Percentiles rank a stretch among this genome's conserved stretches.
These are phyloP conservation scores for Schizophyllum amplum DNA, from an alignment of 1,284 basidiomycete species.

Conservation along the genomic window DNA sequence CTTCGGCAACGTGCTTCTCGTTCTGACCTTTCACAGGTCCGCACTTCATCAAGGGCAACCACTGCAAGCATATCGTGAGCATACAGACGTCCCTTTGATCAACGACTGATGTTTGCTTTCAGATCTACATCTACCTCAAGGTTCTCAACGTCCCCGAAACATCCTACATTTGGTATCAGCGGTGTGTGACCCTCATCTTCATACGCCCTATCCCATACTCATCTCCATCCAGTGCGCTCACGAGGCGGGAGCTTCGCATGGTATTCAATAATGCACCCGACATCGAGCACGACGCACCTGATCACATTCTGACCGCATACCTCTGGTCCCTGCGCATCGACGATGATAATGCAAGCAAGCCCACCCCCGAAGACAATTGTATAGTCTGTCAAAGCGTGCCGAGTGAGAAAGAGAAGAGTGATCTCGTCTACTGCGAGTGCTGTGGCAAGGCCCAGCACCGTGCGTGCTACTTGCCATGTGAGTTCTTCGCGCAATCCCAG, in stretches of 20 bases:
- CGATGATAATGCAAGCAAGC: neutral
- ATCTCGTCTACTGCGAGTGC: neutral
- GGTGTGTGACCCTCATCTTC: neutral
- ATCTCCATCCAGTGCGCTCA: neutral
- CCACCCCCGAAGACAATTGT: neutral
- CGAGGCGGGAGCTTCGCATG: neutral
- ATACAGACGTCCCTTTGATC: neutral
- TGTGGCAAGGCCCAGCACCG: neutral
- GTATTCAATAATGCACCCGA: neutral
- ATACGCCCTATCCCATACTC: neutral
- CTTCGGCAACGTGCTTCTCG: neutral
- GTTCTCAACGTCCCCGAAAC: neutral
- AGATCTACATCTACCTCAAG: neutral
- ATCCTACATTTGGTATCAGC: neutral
- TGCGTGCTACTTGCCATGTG: neutral
- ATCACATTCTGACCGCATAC: neutral
- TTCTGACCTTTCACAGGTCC: neutral
- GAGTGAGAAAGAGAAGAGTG: neutral
- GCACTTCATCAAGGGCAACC: neutral
- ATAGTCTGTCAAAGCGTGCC: neutral
- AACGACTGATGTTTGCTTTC: neutral
- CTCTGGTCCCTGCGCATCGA: neutral
- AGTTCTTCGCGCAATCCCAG: neutral
- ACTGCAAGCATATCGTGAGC: neutral
- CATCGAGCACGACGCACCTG: neutral